Evolutionary conservation across 768 basidiomycete species (phyloP), one percentile per base, ranked within the genome.

Genomic region (Boletellus emodensis): DNA sequence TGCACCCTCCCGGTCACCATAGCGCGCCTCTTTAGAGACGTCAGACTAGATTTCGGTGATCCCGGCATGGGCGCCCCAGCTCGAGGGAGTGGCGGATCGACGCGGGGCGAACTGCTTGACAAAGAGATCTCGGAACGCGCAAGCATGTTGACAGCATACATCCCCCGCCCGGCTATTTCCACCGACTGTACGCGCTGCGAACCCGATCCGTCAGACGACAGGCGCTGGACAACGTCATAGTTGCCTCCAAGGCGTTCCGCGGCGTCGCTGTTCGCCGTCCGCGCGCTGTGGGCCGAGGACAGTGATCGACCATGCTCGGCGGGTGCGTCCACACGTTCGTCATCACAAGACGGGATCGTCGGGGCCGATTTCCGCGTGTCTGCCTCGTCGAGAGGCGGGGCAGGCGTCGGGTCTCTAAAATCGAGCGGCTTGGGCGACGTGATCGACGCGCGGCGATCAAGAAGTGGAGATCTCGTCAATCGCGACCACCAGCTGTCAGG

Each of bases 401-500:
- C 80, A 1, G 90, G 87, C 45, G 84, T 83, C 1, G 92, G 91
- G 67, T 94, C 91, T 18, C 87, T 79, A 61, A 93, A 80, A 18
- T 89, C 84, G 13, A 74, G 63, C 40, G 40, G 57, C 51, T 45
- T 66, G 59, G 52, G 62, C 49, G 68, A 61, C 48, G 68, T 68
- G 48, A 73, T 72, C 57, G 75, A 81, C 11, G 68, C 52, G 22
- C 75, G 72, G 36, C 82, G 76, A 55, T 87, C 86, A 24, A 86
- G 73, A 44, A 88, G 72, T 32, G 81, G 78, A 15, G 82, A 78
- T 48, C 79, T 80, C 13, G 86, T 73, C 59, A 94, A 83, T 3
- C 86, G 82, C 9, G 75, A 68, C 85, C 90, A 94, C 87, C 90
- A 90, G 11, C 77, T 82, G 61, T 88, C 81, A 37, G 80, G 84